Evolutionary conservation across 805 yeast genomes (phyloP), one percentile per base, ranked within the genome.

Genomic region (Ogataea trehalophila): DNA sequence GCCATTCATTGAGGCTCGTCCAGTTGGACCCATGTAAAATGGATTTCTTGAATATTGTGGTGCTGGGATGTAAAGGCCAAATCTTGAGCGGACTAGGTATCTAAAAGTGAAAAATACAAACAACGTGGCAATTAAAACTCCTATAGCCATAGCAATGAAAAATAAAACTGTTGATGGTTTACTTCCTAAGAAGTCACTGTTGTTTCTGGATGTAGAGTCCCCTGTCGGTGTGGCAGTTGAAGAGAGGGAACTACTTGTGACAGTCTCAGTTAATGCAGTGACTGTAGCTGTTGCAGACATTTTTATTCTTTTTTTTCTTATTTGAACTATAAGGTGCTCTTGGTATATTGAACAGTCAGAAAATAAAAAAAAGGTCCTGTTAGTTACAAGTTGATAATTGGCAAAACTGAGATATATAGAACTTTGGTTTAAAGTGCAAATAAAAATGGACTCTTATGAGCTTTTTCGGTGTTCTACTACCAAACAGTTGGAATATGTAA

Each of bases 111-210:
- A 81, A 63, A 80, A 80, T 8, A 80, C 53, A 55, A 83, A 80
- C 26, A 80, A 59, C 0, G 71, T 18, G 5, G 86, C 85, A 37
- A 81, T 80, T 20, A 75, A 58, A 13, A 80, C 75, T 4, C 87
- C 87, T 14, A 81, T 77, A 0, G 83, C 77, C 34, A 83, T 69
- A 0, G 87, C 86, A 13, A 83, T 65, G 62, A 81, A 80, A 63
- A 83, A 83, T 31, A 83, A 65, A 34, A 81, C 80, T 1, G 85
- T 80, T 1, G 86, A 78, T 1, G 87, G 86, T 34, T 76, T 70
- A 54, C 72, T 75, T 6, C 70, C 71, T 16, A 68, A 60, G 50
- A 62, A 63, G 33, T 40, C 51, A 22, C 52, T 41, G 31, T 9
- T 26, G 13, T 26, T 26, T 9, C 11, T 26, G 11, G 31, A 11